Evolutionary conservation across 2,329 filamentous ascomycete species (phyloP).

Genomic region (Knufia petricola): DNA sequence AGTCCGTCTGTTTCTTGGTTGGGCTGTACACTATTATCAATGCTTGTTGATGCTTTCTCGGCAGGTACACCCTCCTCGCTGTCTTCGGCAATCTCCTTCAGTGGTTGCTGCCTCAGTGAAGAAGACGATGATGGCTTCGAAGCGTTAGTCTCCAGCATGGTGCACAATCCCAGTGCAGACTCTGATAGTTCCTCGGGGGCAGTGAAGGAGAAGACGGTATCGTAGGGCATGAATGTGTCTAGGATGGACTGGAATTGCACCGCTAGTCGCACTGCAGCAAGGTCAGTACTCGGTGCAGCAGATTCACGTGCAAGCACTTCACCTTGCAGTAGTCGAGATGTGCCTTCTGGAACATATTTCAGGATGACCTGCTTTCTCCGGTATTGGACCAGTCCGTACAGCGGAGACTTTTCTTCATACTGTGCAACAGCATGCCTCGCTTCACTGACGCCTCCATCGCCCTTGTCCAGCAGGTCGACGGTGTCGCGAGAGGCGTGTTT

Average conservation of each 20-base stretch:
- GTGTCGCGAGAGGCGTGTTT: constrained; percentile 86
- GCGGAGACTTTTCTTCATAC: constrained; percentile 74
- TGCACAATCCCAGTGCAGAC: constrained; percentile 75
- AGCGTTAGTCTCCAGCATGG: constrained; percentile 76
- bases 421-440: constrained; percentile 66
- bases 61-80: constrained; percentile 53
- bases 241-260: constrained; percentile 55
- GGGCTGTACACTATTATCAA: constrained; percentile 30
- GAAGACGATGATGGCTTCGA: constrained; percentile 79
- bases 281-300: neutral
- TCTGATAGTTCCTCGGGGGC: constrained; percentile 73
- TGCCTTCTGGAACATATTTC: constrained; percentile 84
- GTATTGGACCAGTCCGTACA: constrained; percentile 89
- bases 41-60: constrained; percentile 11
- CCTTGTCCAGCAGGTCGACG: constrained; percentile 65
- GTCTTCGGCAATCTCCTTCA: constrained; percentile 92
- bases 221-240: constrained; percentile 70
- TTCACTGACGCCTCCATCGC: constrained; percentile 74
- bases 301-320: constrained; percentile 26
- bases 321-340: constrained; percentile 90
- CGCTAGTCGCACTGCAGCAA: constrained; percentile 63
- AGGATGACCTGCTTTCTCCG: constrained; percentile 80
- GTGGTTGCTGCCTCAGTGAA: constrained; percentile 63
- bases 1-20: constrained; percentile 17
- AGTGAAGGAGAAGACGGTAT: constrained; percentile 70